Conservation (phyloP, 495 filamentous ascomycete species). For the Talaromyces stipitatus region DNA sequence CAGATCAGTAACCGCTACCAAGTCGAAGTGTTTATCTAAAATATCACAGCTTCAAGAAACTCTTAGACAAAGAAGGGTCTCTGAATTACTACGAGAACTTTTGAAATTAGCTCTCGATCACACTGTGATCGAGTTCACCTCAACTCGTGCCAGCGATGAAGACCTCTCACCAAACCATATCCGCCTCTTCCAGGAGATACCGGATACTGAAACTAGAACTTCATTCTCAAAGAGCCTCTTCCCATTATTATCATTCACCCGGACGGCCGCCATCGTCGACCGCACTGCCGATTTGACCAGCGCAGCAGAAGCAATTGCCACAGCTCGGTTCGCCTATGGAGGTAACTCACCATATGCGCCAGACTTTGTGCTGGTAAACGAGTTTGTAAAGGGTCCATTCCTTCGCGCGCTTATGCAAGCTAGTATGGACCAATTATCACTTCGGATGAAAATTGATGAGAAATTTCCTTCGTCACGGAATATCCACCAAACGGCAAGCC, state of each 20-base stretch:
- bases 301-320: slow-evolving; percentile 38
- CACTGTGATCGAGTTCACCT: background rate
- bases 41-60: background rate
- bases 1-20: slow-evolving; percentile 10
- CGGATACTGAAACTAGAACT: background rate
- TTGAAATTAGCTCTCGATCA: slow-evolving; percentile 8
- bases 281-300: slow-evolving; percentile 38
- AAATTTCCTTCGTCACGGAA: slow-evolving; percentile 10
- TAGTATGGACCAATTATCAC: slow-evolving; percentile 15
- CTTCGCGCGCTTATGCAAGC: background rate
- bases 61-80: slow-evolving; percentile 14
- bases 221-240: background rate
- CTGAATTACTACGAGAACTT: slow-evolving; percentile 18
- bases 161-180: background rate
- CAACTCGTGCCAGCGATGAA: background rate
- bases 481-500: background rate
- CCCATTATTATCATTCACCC: background rate
- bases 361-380: slow-evolving; percentile 48
- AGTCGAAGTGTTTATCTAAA: slow-evolving; percentile 18
- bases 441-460: slow-evolving; percentile 23
- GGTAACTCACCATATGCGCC: slow-evolving; percentile 46
- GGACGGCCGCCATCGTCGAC: slow-evolving; percentile 44
- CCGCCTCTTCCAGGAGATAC: background rate
- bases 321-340: slow-evolving; percentile 41
- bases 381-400: slow-evolving; percentile 26